Conservation (phyloP, 2,329 filamentous ascomycete genomes). For the Pseudodiploospora longispora region DNA sequence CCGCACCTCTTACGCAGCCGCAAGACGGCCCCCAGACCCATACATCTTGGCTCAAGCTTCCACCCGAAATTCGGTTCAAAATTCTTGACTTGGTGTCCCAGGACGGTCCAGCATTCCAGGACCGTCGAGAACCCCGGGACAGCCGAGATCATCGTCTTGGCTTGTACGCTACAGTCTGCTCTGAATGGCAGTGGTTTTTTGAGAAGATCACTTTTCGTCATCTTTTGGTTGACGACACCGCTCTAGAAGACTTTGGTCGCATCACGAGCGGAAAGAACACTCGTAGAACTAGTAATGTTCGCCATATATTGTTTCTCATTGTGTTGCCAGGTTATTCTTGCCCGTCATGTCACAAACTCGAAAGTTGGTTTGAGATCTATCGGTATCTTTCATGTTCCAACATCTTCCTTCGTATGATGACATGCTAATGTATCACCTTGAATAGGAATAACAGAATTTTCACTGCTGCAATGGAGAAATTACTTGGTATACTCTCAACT, state of each 20-base stretch:
- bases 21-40: slow-evolving; percentile 2
- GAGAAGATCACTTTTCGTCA: slow-evolving; percentile 6
- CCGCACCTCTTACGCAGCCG: slow-evolving; percentile 3
- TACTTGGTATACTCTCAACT: slow-evolving; percentile 4
- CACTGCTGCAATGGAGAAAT: slow-evolving; percentile 1
- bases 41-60: slow-evolving; percentile 2
- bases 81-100: slow-evolving; percentile 3
- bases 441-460: slow-evolving; percentile 4
- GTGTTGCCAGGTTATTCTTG: slow-evolving; percentile 6
- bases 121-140: no score
- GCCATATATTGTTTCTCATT: slow-evolving; percentile 3
- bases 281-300: neutral
- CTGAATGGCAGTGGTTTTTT: slow-evolving; percentile 6
- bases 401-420: neutral
- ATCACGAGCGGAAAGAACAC: slow-evolving; percentile 3
- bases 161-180: slow-evolving; percentile 4
- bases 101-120: neutral
- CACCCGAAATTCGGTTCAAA: slow-evolving; percentile 3
- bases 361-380: slow-evolving; percentile 7
- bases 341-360: slow-evolving; percentile 4
- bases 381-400: slow-evolving; percentile 6
- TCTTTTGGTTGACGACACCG: slow-evolving; percentile 3
- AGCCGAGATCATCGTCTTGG: slow-evolving; percentile 1
- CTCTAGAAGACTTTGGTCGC: slow-evolving; percentile 2
- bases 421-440: slow-evolving; percentile 2